These are phyloP conservation scores for Erysimum cheiri DNA, from an alignment of 441 rosid species.

Conservation along the genomic window DNA sequence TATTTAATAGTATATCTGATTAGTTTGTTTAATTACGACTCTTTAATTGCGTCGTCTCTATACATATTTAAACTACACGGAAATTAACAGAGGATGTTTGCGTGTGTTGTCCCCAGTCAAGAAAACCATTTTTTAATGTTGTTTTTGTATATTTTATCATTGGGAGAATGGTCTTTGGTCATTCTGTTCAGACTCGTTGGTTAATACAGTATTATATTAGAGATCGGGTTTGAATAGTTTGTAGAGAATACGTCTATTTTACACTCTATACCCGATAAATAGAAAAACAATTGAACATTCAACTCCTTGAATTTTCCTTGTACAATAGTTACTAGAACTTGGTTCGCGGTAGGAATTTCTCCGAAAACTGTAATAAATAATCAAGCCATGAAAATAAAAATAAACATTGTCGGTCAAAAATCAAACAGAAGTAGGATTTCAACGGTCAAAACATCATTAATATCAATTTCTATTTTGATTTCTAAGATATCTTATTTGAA, in stretches of 20 bases:
- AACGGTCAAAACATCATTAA: conserved; percentile 12
- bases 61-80: conserved; percentile 4
- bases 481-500: not conserved
- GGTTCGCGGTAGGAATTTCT: not conserved
- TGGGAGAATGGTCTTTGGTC: not conserved
- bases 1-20: not conserved
- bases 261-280: not conserved
- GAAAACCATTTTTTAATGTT: not conserved
- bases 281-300: not conserved
- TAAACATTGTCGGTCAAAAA: conserved; percentile 1
- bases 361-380: not conserved
- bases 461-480: not conserved
- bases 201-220: not conserved
- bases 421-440: not conserved
- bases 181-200: not conserved
- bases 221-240: conserved; percentile 8
- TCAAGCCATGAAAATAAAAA: conserved; percentile 2
- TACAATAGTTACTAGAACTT: not conserved
- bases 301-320: not conserved
- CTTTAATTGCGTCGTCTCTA: not conserved
- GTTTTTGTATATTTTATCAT: conserved; percentile 15
- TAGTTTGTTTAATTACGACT: not conserved
- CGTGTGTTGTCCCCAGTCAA: conserved; percentile 21
- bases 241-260: conserved; percentile 3
- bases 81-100: conserved; percentile 13